Percentiles rank a stretch among this genome's conserved stretches.
These are phyloP conservation scores for Tephrocybe sp. DNA, from an alignment of 768 basidiomycete species.

Conservation along the genomic window DNA sequence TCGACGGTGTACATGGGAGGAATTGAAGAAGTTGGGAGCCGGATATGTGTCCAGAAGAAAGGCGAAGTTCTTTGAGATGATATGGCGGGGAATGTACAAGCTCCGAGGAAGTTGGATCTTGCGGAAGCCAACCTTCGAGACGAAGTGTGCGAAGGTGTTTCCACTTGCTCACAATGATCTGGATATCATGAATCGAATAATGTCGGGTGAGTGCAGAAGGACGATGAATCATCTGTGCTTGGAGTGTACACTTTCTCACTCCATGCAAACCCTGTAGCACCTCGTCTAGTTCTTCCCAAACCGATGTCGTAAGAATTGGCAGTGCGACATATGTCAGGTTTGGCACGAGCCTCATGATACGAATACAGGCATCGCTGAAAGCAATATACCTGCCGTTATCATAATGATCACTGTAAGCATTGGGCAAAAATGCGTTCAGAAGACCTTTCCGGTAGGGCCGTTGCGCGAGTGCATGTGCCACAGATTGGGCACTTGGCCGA, in stretches of 20 bases:
- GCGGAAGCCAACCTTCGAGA: not conserved
- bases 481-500: not conserved
- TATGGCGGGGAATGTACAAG: not conserved
- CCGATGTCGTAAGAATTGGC: not conserved
- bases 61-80: conserved; percentile 5
- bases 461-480: conserved; percentile 2
- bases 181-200: conserved; percentile 1
- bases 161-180: conserved; percentile 2
- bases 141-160: conserved; percentile 3
- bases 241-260: not conserved
- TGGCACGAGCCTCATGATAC: not conserved
- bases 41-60: not conserved
- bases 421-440: not conserved
- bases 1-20: not conserved
- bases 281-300: not conserved
- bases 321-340: not conserved
- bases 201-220: not conserved
- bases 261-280: not conserved
- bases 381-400: not conserved
- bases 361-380: conserved; percentile 3
- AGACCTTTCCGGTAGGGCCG: not conserved
- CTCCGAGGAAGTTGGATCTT: not conserved
- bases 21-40: conserved; percentile 3
- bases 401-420: conserved; percentile 2
- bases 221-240: not conserved